phyloP scores from a whole-genome alignment of 371 early-diverging fungal genomes.

The Mucor lusitanicus region DNA sequence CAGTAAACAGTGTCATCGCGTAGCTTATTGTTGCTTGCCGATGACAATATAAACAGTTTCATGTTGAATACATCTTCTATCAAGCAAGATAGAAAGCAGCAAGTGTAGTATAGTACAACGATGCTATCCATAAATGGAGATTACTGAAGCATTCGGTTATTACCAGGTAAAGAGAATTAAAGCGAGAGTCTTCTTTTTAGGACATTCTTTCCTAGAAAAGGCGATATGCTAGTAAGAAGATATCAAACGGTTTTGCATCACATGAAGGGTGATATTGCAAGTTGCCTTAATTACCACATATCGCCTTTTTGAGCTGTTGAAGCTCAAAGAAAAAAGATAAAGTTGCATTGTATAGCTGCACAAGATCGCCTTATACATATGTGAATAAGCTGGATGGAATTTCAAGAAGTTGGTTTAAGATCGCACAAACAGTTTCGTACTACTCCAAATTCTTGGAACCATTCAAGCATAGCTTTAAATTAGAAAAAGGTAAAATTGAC shows the following conservation, averaged over 20 bases:
- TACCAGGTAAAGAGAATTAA: neutral
- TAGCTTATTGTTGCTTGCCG: neutral
- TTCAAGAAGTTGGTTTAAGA: neutral
- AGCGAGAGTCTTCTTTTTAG: neutral
- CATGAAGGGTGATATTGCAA: neutral
- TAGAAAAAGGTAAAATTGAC: neutral
- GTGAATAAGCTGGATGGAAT: neutral
- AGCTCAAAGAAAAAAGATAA: neutral
- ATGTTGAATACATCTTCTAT: neutral
- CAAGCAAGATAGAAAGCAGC: neutral
- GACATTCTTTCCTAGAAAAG: constrained; percentile 2
- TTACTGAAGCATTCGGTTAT: neutral
- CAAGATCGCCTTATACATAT: neutral
- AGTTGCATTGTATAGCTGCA: neutral
- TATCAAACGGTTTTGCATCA: neutral
- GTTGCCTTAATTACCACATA: neutral
- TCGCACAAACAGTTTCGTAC: neutral
- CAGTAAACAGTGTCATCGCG: neutral
- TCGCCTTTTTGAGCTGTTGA: neutral
- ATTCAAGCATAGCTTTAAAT: neutral
- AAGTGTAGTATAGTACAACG: neutral
- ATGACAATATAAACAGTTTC: neutral
- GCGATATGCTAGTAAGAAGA: neutral
- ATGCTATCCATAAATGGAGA: neutral
- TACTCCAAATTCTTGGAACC: neutral